Evolutionary conservation across 345 rosid genomes (phyloP).

Genomic region (Hibiscus trionum): DNA sequence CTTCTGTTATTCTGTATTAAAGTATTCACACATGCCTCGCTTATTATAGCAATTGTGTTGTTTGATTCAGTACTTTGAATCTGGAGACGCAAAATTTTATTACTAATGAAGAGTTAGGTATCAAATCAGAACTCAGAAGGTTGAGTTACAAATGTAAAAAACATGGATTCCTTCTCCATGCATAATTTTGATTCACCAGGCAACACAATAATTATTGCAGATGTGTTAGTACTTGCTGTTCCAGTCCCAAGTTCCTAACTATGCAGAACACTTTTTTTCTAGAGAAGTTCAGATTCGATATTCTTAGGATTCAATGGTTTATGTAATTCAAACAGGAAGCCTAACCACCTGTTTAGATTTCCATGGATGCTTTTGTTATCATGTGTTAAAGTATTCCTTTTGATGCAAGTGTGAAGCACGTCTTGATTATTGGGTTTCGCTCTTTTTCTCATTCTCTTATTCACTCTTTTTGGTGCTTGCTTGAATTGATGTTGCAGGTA

Average conservation of each 20-base stretch:
- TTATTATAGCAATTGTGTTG: not conserved
- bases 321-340: not conserved
- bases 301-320: not conserved
- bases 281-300: not conserved
- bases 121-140: not conserved
- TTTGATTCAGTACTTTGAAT: not conserved
- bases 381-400: not conserved
- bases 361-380: not conserved
- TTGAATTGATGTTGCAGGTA: slow-evolving; percentile 38
- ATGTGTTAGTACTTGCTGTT: not conserved
- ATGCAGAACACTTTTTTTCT: not conserved
- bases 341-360: not conserved
- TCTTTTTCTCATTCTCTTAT: not conserved
- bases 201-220: not conserved
- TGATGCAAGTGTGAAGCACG: not conserved
- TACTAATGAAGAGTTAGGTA: not conserved
- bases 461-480: not conserved
- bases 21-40: too few species aligned
- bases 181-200: not conserved
- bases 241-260: not conserved
- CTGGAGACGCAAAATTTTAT: not conserved
- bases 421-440: not conserved
- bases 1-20: not conserved
- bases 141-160: not conserved
- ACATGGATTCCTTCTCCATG: not conserved